These are phyloP conservation scores for Fraxinus xanthoxyloides DNA, from an alignment of 305 asterid species.

Conservation along the genomic window DNA sequence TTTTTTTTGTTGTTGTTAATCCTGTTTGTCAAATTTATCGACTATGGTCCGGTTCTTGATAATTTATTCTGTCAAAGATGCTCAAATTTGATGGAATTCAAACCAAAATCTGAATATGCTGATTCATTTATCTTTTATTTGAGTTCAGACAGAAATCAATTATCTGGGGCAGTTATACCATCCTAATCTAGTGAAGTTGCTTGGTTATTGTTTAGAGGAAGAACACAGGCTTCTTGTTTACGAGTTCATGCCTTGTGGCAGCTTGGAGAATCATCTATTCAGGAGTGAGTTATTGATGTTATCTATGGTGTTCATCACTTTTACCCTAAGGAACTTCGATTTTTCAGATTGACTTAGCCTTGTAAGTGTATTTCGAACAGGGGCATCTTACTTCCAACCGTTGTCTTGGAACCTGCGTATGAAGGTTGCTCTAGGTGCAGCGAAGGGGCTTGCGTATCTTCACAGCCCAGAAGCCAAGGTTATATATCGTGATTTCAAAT, in stretches of 20 bases:
- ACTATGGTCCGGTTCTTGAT: background rate
- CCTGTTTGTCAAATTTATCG: background rate
- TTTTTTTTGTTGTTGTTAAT: background rate
- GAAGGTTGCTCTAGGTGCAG: slow-evolving; percentile 83
- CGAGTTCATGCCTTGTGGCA: slow-evolving; percentile 87
- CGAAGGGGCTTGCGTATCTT: slow-evolving; percentile 76
- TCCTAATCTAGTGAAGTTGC: slow-evolving; percentile 70
- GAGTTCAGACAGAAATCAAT: slow-evolving; percentile 63
- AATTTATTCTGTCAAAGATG: background rate
- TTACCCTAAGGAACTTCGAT: background rate
- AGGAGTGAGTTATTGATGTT: slow-evolving; percentile 50
- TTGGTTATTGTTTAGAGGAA: slow-evolving; percentile 84
- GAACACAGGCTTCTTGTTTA: slow-evolving; percentile 80
- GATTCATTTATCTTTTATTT: background rate
- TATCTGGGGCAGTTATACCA: slow-evolving; percentile 77
- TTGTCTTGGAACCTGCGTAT: slow-evolving; percentile 71
- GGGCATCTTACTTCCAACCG: slow-evolving; percentile 78
- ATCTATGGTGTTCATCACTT: background rate
- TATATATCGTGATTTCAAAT: slow-evolving; percentile 78
- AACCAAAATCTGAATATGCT: background rate
- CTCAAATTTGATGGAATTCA: background rate
- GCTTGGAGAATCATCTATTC: slow-evolving; percentile 84
- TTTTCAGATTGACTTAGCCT: background rate
- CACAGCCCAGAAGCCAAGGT: slow-evolving; percentile 81
- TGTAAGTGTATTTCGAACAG: slow-evolving; percentile 25